These are phyloP conservation scores for Marasmius sp. DNA, from an alignment of 1,284 basidiomycete species.

Conservation along the genomic window DNA sequence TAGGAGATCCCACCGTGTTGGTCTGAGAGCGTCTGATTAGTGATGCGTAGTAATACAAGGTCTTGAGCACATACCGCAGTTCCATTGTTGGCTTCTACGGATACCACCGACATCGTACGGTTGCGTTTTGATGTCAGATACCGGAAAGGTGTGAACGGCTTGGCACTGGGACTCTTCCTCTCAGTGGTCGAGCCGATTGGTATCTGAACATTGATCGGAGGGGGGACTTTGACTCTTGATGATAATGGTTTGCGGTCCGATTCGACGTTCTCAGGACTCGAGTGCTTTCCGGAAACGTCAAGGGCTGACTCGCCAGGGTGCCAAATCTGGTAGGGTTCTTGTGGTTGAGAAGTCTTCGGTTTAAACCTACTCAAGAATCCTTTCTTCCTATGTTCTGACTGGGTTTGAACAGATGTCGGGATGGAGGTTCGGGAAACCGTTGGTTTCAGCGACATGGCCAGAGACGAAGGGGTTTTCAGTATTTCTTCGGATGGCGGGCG, in stretches of 20 bases:
- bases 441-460: not conserved
- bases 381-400: not conserved
- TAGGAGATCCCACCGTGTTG: conserved; percentile 73
- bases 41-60: conserved; percentile 11
- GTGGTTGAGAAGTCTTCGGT: not conserved
- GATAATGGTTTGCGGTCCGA: conserved; percentile 7
- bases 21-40: conserved; percentile 37
- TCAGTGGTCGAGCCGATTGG: conserved; percentile 22
- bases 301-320: conserved; percentile 21
- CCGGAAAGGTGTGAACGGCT: conserved; percentile 61
- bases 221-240: conserved; percentile 26
- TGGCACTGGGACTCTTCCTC: conserved; percentile 40
- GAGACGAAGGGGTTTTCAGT: not conserved
- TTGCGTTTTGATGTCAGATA: conserved; percentile 56
- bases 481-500: not conserved
- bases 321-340: conserved; percentile 27
- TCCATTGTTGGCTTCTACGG: conserved; percentile 73
- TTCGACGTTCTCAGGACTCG: not conserved
- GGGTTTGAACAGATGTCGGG: not conserved
- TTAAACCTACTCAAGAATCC: not conserved
- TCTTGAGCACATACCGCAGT: conserved; percentile 58
- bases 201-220: conserved; percentile 27
- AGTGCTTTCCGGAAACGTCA: conserved; percentile 16
- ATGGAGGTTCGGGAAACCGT: not conserved
- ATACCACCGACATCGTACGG: conserved; percentile 70